Conservation (phyloP, 768 basidiomycete genomes). For the Trametes sanguinea region DNA sequence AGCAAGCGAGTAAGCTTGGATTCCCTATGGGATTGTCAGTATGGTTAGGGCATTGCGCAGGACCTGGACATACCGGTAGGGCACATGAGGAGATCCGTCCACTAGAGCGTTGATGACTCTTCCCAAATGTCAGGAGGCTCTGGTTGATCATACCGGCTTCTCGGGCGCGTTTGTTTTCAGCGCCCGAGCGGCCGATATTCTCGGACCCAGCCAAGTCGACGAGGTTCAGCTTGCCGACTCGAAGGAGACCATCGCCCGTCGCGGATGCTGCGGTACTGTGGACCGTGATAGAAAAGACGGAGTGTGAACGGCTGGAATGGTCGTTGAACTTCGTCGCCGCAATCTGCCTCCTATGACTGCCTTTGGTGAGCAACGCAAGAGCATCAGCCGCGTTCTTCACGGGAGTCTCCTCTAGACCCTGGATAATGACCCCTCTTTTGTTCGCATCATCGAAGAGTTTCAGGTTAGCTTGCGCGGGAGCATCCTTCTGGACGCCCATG, state of each 20-base stretch:
- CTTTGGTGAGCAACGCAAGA: constrained; percentile 80
- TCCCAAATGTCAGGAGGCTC: constrained; percentile 92
- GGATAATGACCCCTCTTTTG: constrained; percentile 90
- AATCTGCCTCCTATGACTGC: constrained; percentile 87
- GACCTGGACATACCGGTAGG: constrained; percentile 71
- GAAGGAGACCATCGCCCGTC: constrained; percentile 84
- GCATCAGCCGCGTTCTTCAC: constrained; percentile 86
- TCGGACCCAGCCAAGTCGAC: constrained; percentile 98
- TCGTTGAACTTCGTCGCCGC: constrained; percentile 98
- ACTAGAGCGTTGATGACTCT: constrained; percentile 96
- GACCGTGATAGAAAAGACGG: constrained; percentile 95
- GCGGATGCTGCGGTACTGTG: constrained; percentile 83
- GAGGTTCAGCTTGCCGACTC: constrained; percentile 93
- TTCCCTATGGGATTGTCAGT: constrained; percentile 55
- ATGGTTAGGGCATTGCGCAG: not conserved
- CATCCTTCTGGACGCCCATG: constrained; percentile 54
- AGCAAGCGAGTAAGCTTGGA: constrained; percentile 96
- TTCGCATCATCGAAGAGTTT: constrained; percentile 93
- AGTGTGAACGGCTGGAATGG: constrained; percentile 95
- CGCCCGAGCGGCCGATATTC: constrained; percentile 94
- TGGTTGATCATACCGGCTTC: constrained; percentile 99
- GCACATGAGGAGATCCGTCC: constrained; percentile 88
- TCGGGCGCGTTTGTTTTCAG: constrained; percentile 90
- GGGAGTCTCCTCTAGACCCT: constrained; percentile 88
- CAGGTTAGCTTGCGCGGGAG: constrained; percentile 51